Conservation (phyloP, 2,329 filamentous ascomycete species). For the Calonectria hongkongensis region DNA sequence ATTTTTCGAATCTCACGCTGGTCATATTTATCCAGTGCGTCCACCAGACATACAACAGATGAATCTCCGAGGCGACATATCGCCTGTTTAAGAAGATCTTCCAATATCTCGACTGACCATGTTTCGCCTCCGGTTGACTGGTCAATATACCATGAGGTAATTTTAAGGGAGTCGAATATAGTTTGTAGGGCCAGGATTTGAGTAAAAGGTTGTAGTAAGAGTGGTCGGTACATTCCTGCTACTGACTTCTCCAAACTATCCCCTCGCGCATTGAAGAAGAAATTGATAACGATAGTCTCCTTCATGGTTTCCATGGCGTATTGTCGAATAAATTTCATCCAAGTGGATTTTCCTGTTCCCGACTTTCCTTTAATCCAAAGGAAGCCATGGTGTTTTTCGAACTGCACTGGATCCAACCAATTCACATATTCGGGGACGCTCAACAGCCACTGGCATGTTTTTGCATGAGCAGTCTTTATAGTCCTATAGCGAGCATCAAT, state of each 20-base stretch:
- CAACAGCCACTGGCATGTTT: conserved; percentile 66
- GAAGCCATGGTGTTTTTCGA: conserved; percentile 59
- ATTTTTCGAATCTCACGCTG: background rate
- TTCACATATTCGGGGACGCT: conserved; percentile 56
- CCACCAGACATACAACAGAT: background rate
- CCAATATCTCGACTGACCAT: background rate
- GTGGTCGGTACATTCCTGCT: conserved; percentile 66
- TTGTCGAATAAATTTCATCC: conserved; percentile 63
- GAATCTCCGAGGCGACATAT: background rate
- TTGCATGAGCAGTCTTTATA: conserved; percentile 60
- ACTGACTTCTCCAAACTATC: background rate
- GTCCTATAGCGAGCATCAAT: conserved; percentile 61
- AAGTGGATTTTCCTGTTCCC: background rate
- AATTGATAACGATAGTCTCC: conserved; percentile 59
- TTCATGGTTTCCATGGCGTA: conserved; percentile 37
- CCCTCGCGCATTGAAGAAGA: conserved; percentile 68
- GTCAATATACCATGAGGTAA: background rate
- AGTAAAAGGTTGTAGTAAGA: conserved; percentile 67
- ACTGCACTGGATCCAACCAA: conserved; percentile 58
- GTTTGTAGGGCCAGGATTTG: conserved; percentile 57
- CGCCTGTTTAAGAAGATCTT: background rate
- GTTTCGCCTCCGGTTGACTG: background rate
- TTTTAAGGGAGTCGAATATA: conserved; percentile 53
- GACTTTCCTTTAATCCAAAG: conserved; percentile 53
- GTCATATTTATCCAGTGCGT: background rate